Evolutionary conservation across 1,284 basidiomycete species (phyloP).

Genomic region (Cutaneotrichosporon mucoides): DNA sequence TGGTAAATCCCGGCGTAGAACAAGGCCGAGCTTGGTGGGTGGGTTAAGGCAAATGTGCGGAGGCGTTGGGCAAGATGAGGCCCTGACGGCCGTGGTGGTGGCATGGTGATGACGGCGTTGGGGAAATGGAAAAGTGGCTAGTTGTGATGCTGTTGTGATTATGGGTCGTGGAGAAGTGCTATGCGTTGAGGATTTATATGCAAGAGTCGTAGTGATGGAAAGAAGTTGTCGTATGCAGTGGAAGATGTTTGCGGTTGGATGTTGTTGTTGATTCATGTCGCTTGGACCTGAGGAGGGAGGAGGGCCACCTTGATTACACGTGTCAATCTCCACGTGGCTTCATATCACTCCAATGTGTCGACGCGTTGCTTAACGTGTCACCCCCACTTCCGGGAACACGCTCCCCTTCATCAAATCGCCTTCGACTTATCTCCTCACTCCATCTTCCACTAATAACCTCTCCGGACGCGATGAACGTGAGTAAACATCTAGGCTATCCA

Average conservation of each 20-base stretch:
- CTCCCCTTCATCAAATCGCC: neutral
- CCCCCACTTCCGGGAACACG: neutral
- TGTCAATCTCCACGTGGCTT: no score
- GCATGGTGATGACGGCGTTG: constrained; percentile 7
- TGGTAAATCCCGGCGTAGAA: constrained; percentile 44
- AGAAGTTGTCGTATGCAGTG: no score
- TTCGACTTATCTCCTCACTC: neutral
- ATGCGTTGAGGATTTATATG: no score
- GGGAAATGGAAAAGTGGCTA: no score
- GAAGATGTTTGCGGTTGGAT: no score
- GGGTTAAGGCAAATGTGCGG: constrained; percentile 31
- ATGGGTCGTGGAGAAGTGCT: no score
- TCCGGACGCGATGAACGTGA: constrained; percentile 6
- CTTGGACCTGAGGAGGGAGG: no score
- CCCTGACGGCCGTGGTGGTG: constrained; percentile 24
- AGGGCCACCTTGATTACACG: no score
- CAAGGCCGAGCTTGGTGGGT: constrained; percentile 32
- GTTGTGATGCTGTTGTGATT: no score
- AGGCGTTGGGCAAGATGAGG: constrained; percentile 34
- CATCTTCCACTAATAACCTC: neutral
- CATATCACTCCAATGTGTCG: neutral
- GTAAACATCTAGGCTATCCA: neutral
- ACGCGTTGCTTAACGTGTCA: constrained; percentile 1
- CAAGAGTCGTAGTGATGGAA: no score
- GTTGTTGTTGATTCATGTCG: no score